Percentiles rank a stretch among this genome's conserved stretches.
phyloP scores from a whole-genome alignment of 1,284 basidiomycete species.

The Termitomyces sp. region DNA sequence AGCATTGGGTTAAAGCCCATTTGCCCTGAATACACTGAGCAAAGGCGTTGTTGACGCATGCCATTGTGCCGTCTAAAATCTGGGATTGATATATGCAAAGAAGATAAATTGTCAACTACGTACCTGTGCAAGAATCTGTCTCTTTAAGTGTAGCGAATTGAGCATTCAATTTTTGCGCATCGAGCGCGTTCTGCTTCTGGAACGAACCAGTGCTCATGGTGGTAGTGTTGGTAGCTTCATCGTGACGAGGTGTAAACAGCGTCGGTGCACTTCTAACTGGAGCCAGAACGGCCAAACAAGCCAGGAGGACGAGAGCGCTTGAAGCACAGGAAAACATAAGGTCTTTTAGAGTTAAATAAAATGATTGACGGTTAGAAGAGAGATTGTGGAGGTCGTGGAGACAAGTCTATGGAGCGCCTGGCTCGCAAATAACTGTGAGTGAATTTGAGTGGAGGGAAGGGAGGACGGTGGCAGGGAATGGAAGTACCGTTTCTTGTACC shows the following conservation, averaged over 20 bases:
- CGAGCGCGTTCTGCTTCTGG: constrained; percentile 30
- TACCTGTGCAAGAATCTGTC: constrained; percentile 35
- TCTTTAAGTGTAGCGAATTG: constrained; percentile 31
- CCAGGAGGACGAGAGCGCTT: constrained; percentile 10
- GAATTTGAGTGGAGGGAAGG: constrained; percentile 9
- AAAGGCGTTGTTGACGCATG: constrained; percentile 37
- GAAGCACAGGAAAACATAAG: constrained; percentile 13
- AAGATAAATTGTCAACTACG: constrained; percentile 14
- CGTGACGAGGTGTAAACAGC: constrained; percentile 6
- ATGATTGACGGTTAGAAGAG: constrained; percentile 2
- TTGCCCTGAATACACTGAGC: constrained; percentile 29
- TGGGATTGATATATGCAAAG: not conserved
- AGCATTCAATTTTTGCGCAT: constrained; percentile 37
- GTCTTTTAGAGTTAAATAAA: not conserved
- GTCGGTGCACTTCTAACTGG: constrained; percentile 19
- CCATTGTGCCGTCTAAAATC: constrained; percentile 35
- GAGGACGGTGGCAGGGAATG: constrained; percentile 10
- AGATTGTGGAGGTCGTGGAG: constrained; percentile 18
- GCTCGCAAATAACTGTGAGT: constrained; percentile 13
- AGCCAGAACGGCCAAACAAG: constrained; percentile 11
- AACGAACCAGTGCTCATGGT: constrained; percentile 1
- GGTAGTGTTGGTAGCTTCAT: constrained; percentile 8
- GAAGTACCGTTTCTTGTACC: not conserved
- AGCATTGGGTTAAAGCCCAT: constrained; percentile 37
- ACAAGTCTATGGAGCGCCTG: constrained; percentile 17